Conservation (phyloP, 1,284 basidiomycete genomes). For the Marasmius oreades region DNA sequence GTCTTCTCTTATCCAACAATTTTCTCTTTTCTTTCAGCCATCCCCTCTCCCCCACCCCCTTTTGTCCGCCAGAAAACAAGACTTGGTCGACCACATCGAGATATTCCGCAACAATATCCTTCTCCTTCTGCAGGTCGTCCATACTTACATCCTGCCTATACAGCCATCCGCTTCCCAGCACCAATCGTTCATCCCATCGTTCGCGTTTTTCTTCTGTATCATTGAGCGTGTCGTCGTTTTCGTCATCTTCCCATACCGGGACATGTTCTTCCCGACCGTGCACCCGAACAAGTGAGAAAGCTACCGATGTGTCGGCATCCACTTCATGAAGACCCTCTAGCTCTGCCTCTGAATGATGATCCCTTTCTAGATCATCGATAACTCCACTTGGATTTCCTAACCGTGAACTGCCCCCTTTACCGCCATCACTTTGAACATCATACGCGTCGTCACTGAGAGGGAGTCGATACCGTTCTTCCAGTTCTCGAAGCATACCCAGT, state of each 20-base stretch:
- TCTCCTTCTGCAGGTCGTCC: slow-evolving; percentile 53
- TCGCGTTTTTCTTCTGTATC: slow-evolving; percentile 59
- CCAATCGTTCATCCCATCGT: slow-evolving; percentile 75
- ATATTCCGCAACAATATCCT: slow-evolving; percentile 53
- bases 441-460: slow-evolving; percentile 72
- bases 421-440: slow-evolving; percentile 68
- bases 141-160: slow-evolving; percentile 66
- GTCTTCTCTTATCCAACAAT: slow-evolving; percentile 34
- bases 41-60: slow-evolving; percentile 42
- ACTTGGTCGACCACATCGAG: slow-evolving; percentile 71
- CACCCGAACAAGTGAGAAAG: slow-evolving; percentile 66
- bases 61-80: slow-evolving; percentile 57
- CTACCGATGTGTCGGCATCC: slow-evolving; percentile 56
- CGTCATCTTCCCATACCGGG: slow-evolving; percentile 76
- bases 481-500: slow-evolving; percentile 63
- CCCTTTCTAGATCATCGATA: slow-evolving; percentile 33
- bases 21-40: slow-evolving; percentile 55
- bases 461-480: slow-evolving; percentile 64
- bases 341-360: slow-evolving; percentile 27
- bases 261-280: slow-evolving; percentile 61
- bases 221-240: slow-evolving; percentile 37
- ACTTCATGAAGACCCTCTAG: slow-evolving; percentile 26
- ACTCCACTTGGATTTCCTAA: slow-evolving; percentile 42
- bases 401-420: slow-evolving; percentile 36
- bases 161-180: slow-evolving; percentile 75